A percentile compares a stretch with the other conserved stretches of the same genome.
Conservation (phyloP, 352 stramenopile genomes). For the Globisporangium echinulatum region DNA sequence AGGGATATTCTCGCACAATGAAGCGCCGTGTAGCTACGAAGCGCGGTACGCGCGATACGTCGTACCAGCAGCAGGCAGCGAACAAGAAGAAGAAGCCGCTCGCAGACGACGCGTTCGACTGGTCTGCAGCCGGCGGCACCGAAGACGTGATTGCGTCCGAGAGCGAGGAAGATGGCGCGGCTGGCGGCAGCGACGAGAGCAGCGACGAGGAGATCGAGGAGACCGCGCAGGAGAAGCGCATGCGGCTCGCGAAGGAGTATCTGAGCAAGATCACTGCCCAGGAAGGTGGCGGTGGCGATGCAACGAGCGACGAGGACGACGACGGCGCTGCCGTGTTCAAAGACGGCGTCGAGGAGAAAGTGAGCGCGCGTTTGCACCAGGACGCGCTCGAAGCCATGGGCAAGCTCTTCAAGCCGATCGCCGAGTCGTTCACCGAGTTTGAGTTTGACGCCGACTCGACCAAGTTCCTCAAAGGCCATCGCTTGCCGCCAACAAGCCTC, state of each 20-base stretch:
- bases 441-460: slow-evolving; percentile 78
- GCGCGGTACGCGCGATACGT: slow-evolving; percentile 28
- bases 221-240: slow-evolving; percentile 84
- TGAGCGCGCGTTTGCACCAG: slow-evolving; percentile 75
- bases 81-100: slow-evolving; percentile 63
- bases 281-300: slow-evolving; percentile 25
- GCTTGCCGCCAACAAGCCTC: slow-evolving; percentile 83
- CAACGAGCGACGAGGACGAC: slow-evolving; percentile 37
- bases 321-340: slow-evolving; percentile 22
- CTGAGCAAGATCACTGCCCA: slow-evolving; percentile 78
- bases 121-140: slow-evolving; percentile 37
- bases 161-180: slow-evolving; percentile 48
- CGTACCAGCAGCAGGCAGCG: slow-evolving; percentile 20
- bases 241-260: slow-evolving; percentile 87
- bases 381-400: slow-evolving; percentile 82
- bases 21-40: slow-evolving; percentile 33
- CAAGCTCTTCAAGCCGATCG: slow-evolving; percentile 86
- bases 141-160: slow-evolving; percentile 68
- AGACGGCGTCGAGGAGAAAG: slow-evolving; percentile 53
- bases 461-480: slow-evolving; percentile 71
- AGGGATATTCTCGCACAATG: slow-evolving; percentile 11
- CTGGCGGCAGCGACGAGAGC: slow-evolving; percentile 32
- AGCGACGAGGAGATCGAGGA: slow-evolving; percentile 63
- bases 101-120: slow-evolving; percentile 78
- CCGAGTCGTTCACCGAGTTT: slow-evolving; percentile 65